Evolutionary conservation across 2,329 filamentous ascomycete species (phyloP).

Genomic region (Aspergillus ochraceus): DNA sequence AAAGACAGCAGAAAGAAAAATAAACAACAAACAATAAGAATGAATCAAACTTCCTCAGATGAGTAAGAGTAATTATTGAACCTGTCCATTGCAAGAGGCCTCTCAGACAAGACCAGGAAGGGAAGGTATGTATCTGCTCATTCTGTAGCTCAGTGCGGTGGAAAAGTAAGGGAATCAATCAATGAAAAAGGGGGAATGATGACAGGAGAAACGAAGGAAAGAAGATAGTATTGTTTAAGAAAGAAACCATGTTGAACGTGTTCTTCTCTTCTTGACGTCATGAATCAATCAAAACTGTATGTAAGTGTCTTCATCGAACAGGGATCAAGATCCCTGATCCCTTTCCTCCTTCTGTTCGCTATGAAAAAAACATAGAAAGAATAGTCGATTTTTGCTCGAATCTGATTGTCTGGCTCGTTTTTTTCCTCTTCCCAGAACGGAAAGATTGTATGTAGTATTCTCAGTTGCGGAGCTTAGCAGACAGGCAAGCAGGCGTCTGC

Average conservation of each 20-base stretch:
- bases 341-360: too few relatives aligned
- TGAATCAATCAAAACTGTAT: background rate
- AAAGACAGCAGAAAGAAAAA: background rate
- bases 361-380: too few relatives aligned
- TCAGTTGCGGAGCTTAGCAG: background rate
- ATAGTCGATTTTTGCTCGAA: background rate
- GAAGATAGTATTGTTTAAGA: too few relatives aligned
- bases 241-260: background rate
- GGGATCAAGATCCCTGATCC: background rate
- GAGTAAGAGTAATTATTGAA: background rate
- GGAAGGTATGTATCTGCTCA: background rate
- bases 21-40: constrained; percentile 4
- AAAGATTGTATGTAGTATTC: too few relatives aligned
- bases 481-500: too few relatives aligned
- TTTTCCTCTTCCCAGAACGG: too few relatives aligned
- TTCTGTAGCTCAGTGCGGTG: too few relatives aligned
- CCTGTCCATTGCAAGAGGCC: background rate
- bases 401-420: background rate
- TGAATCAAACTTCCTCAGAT: constrained; percentile 8
- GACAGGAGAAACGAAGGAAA: too few relatives aligned
- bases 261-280: background rate
- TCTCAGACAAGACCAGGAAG: background rate
- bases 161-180: background rate
- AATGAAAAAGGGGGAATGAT: too few relatives aligned
- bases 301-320: background rate